These are phyloP conservation scores for Porcisia hertigi DNA, from an alignment of 208 protist genomes.

Conservation along the genomic window DNA sequence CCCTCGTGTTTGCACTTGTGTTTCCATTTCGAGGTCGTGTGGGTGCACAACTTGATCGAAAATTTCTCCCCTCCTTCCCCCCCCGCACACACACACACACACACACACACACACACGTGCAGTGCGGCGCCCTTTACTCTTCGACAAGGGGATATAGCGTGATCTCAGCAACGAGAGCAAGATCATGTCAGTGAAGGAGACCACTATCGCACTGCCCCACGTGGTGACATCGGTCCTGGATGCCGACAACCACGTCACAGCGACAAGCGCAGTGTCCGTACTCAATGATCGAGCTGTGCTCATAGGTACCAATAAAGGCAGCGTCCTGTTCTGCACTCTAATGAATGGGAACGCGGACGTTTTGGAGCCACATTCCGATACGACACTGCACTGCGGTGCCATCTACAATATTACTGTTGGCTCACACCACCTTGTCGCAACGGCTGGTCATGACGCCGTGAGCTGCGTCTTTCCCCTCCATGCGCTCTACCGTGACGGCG, in stretches of 20 bases:
- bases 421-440: constrained; percentile 51
- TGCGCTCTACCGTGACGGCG: constrained; percentile 17
- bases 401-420: constrained; percentile 61
- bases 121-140: background rate
- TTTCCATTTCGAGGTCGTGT: background rate
- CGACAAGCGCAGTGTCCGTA: constrained; percentile 17
- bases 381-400: constrained; percentile 58
- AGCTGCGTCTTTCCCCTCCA: constrained; percentile 49
- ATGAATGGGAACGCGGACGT: background rate
- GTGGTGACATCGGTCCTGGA: constrained; percentile 18
- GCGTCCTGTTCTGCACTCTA: constrained; percentile 15
- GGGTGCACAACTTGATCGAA: no score
- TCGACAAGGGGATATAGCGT: background rate
- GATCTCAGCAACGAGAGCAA: no score
- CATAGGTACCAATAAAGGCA: constrained; percentile 28
- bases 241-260: constrained; percentile 9
- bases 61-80: background rate
- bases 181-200: constrained; percentile 6
- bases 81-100: no score
- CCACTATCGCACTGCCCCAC: background rate
- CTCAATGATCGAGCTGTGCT: constrained; percentile 7
- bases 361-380: constrained; percentile 28
- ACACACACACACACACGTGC: no score
- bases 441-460: constrained; percentile 68
- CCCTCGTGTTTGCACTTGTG: no score